phyloP scores from a whole-genome alignment of 345 rosid species.

The Bruguiera sexangula region DNA sequence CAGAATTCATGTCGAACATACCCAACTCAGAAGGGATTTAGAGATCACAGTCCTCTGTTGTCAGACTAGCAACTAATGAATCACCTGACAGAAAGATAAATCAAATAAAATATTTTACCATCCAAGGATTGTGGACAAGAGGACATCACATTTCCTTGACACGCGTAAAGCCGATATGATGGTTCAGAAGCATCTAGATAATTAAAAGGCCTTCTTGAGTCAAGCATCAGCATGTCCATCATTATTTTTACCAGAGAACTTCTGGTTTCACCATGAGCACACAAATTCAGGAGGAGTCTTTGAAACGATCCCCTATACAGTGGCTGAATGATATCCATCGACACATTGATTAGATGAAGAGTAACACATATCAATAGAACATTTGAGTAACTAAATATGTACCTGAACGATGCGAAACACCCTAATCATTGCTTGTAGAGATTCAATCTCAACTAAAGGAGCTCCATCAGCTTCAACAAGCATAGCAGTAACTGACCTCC shows the following conservation, averaged over 20 bases:
- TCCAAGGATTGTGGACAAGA: conserved; percentile 84
- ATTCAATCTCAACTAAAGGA: conserved; percentile 78
- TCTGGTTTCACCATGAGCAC: conserved; percentile 88
- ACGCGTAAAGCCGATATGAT: conserved; percentile 77
- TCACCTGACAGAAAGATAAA: neutral
- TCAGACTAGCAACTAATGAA: neutral
- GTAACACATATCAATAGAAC: neutral
- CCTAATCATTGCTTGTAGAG: conserved; percentile 82
- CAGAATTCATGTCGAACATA: neutral
- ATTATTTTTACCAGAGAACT: conserved; percentile 62
- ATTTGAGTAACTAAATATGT: conserved; percentile 15
- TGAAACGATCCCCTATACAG: conserved; percentile 85
- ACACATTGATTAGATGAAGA: conserved; percentile 14
- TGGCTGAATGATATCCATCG: conserved; percentile 53
- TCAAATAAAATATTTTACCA: conserved; percentile 43
- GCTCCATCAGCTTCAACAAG: conserved; percentile 84
- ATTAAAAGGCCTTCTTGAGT: conserved; percentile 51
- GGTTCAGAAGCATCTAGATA: conserved; percentile 50
- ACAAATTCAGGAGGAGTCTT: conserved; percentile 83
- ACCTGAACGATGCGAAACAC: conserved; percentile 95
- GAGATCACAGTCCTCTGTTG: no score
- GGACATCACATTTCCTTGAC: conserved; percentile 87
- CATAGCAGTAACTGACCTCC: conserved; percentile 59
- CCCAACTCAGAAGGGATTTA: neutral
- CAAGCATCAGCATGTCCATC: conserved; percentile 88